phyloP scores from a whole-genome alignment of 106 monocot genomes.

The Phalaenopsis aphrodite region DNA sequence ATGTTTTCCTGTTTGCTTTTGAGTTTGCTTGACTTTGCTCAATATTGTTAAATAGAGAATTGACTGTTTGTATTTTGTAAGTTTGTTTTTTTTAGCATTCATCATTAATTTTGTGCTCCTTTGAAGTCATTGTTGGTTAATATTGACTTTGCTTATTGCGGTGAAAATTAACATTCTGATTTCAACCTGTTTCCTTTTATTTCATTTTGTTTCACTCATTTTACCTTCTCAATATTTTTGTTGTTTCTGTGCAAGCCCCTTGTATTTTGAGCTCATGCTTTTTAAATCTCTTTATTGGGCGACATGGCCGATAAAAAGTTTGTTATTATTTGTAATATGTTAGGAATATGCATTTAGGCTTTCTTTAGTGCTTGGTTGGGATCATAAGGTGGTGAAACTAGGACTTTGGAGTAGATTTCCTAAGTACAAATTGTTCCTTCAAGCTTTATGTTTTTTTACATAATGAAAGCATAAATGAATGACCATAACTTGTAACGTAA shows the following conservation, averaged over 20 bases:
- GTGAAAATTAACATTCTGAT: not conserved
- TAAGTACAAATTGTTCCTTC: not conserved
- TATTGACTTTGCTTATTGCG: not conserved
- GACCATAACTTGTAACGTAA: not conserved
- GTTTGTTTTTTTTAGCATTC: not conserved
- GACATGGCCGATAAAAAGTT: not conserved
- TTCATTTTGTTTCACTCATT: not conserved
- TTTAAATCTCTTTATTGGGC: not conserved
- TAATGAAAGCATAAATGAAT: not conserved
- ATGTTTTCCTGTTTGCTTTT: constrained; percentile 4
- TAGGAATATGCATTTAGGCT: not conserved
- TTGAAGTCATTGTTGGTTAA: not conserved
- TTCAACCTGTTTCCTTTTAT: not conserved
- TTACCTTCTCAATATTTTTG: not conserved
- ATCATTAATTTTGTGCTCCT: not conserved
- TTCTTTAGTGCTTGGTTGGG: not conserved
- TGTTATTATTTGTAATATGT: not conserved
- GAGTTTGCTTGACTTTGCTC: not conserved
- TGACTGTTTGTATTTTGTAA: not conserved
- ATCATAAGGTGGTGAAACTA: not conserved
- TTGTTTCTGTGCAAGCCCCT: not conserved
- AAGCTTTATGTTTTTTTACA: not conserved
- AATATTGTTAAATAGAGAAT: not conserved
- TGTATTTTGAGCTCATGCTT: not conserved
- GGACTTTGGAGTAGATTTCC: not conserved